Conservation (phyloP, 495 filamentous ascomycete genomes). For the Barbatosphaeria neglecta region DNA sequence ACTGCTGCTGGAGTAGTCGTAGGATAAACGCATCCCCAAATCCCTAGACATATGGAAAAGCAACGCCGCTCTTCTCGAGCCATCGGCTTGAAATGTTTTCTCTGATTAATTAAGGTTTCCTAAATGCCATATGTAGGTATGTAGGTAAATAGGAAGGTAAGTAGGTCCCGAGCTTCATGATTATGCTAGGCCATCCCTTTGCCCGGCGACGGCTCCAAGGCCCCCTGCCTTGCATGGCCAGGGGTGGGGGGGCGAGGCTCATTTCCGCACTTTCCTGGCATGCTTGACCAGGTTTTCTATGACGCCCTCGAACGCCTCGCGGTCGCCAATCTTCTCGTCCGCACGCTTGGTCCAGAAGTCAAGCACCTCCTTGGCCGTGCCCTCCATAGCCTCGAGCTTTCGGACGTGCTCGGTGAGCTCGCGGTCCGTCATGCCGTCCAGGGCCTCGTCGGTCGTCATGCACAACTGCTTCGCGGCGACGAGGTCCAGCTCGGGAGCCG, state of each 20-base stretch:
- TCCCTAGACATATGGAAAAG: too few relatives aligned
- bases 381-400: constrained; percentile 54
- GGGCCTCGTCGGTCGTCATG: constrained; percentile 69
- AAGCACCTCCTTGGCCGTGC: constrained; percentile 60
- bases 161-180: too few relatives aligned
- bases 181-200: too few relatives aligned
- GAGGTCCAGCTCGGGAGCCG: constrained; percentile 69
- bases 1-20: too few relatives aligned
- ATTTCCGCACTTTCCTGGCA: constrained; percentile 77
- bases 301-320: constrained; percentile 93
- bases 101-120: too few relatives aligned
- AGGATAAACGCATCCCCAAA: too few relatives aligned
- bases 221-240: too few relatives aligned
- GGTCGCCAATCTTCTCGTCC: constrained; percentile 76
- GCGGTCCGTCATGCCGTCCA: constrained; percentile 58
- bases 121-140: too few relatives aligned
- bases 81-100: too few relatives aligned
- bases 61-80: too few relatives aligned
- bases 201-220: too few relatives aligned
- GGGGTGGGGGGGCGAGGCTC: neutral
- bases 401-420: constrained; percentile 68
- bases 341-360: constrained; percentile 81
- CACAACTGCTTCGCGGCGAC: constrained; percentile 66
- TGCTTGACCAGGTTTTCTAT: constrained; percentile 97
- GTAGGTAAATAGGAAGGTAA: too few relatives aligned